phyloP scores from a whole-genome alignment of 768 basidiomycete genomes.

The Heimioporus sp. region DNA sequence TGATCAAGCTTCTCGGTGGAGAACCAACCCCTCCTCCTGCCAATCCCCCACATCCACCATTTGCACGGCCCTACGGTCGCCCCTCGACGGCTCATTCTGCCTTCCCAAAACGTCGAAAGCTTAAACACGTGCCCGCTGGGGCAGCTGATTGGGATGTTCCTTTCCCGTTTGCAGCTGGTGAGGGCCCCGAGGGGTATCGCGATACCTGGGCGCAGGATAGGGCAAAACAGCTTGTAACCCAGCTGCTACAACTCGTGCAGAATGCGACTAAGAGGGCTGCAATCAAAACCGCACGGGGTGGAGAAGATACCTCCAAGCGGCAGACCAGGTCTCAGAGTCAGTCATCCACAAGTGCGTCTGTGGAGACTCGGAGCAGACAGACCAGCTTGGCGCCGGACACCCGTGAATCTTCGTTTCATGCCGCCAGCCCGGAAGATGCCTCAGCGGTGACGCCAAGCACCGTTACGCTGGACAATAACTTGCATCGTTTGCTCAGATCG shows the following conservation, averaged over 20 bases:
- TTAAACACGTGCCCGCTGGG: constrained; percentile 71
- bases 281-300: constrained; percentile 36
- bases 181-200: constrained; percentile 67
- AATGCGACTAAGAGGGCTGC: constrained; percentile 61
- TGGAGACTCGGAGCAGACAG: constrained; percentile 10
- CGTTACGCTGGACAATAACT: not conserved
- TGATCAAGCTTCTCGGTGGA: constrained; percentile 54
- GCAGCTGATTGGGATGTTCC: constrained; percentile 83
- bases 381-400: not conserved
- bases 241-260: constrained; percentile 61
- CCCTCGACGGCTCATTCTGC: not conserved
- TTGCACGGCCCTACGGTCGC: constrained; percentile 21
- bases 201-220: constrained; percentile 65
- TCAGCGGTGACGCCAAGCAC: not conserved
- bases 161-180: constrained; percentile 69
- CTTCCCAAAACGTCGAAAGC: constrained; percentile 57
- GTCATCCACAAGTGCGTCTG: constrained; percentile 29
- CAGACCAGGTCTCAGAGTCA: constrained; percentile 34
- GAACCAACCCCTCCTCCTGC: constrained; percentile 23
- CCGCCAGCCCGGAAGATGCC: not conserved
- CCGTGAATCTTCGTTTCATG: not conserved
- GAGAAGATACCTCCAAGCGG: not conserved
- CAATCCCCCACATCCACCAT: constrained; percentile 5
- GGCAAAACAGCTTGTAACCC: constrained; percentile 56
- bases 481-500: constrained; percentile 41